phyloP scores from a whole-genome alignment of 1,284 basidiomycete genomes.

The Trametes polyzona region DNA sequence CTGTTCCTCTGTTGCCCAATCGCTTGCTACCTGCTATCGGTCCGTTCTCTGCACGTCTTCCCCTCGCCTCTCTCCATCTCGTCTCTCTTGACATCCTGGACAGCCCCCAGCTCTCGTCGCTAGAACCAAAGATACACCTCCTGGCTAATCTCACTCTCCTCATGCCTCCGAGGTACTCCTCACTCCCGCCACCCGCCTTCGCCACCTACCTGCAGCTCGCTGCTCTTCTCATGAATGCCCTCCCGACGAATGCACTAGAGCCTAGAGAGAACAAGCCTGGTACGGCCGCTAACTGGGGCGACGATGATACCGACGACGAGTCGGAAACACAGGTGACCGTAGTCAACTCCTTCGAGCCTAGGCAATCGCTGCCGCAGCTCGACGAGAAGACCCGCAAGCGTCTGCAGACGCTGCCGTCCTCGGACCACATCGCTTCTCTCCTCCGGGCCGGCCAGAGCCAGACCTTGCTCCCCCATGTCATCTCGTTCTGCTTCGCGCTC shows the following conservation, averaged over 20 bases:
- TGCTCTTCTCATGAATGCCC: conserved; percentile 50
- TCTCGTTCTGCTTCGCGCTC: conserved; percentile 58
- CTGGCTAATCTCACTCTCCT: conserved; percentile 70
- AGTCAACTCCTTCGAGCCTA: conserved; percentile 42
- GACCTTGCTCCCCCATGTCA: conserved; percentile 47
- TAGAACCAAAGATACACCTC: conserved; percentile 54
- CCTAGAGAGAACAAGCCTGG: conserved; percentile 38
- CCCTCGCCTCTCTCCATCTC: conserved; percentile 45
- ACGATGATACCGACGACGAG: conserved; percentile 49
- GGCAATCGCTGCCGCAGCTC: conserved; percentile 43
- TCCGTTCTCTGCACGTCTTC: conserved; percentile 48
- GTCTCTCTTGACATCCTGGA: conserved; percentile 32
- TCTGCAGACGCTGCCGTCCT: conserved; percentile 51
- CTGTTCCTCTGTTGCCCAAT: conserved; percentile 69
- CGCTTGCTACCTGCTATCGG: conserved; percentile 62
- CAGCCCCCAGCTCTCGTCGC: conserved; percentile 14
- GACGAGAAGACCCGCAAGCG: conserved; percentile 62
- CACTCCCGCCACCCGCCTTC: conserved; percentile 50
- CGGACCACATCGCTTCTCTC: conserved; percentile 55
- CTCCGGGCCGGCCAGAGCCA: conserved; percentile 43
- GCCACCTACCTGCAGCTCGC: conserved; percentile 58
- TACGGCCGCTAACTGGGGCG: conserved; percentile 26
- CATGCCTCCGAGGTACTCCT: conserved; percentile 55
- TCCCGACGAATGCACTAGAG: conserved; percentile 59
- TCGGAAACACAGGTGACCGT: conserved; percentile 39